Evolutionary conservation across 108 stramenopile species (phyloP).

Genomic region (Seminavis robusta): DNA sequence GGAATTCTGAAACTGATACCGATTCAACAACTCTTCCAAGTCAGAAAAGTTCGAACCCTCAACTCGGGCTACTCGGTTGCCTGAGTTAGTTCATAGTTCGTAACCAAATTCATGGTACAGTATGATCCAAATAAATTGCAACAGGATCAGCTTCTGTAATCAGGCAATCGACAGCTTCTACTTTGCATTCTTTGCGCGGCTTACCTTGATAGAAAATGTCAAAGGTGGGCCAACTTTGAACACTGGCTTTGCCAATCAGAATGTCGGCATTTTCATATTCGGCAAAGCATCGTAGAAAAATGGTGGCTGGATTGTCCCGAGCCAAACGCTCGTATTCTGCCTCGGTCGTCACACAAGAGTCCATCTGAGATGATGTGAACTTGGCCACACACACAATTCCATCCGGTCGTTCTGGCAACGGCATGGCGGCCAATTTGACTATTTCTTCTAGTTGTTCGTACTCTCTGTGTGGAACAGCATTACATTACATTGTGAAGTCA

Average conservation of each 20-base stretch:
- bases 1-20: conserved; percentile 58
- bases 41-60: conserved; percentile 37
- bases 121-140: too few relatives aligned
- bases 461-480: conserved; percentile 7
- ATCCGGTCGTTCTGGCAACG: conserved; percentile 65
- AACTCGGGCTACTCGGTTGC: conserved; percentile 61
- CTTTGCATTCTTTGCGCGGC: neutral
- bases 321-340: conserved; percentile 62
- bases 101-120: too few relatives aligned
- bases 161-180: neutral
- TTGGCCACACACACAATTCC: conserved; percentile 69
- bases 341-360: conserved; percentile 48
- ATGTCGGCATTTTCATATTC: conserved; percentile 54
- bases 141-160: too few relatives aligned
- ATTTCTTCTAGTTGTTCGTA: conserved; percentile 64
- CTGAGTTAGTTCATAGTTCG: neutral
- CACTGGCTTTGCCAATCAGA: conserved; percentile 36
- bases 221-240: conserved; percentile 33
- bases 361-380: conserved; percentile 22
- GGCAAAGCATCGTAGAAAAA: conserved; percentile 57
- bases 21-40: conserved; percentile 43
- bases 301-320: conserved; percentile 51
- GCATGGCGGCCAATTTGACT: conserved; percentile 43
- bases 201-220: conserved; percentile 32
- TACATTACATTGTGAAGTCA: neutral